Percentiles rank a stretch among this genome's conserved stretches.
phyloP scores from a whole-genome alignment of 345 rosid genomes.

The Arabidopsis thaliana region TAIR10.1 NC_003076.8:5072001-5072500 shows the following conservation, averaged over 20 bases:
- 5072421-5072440: slow-evolving; percentile 49
- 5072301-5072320: slow-evolving; percentile 56
- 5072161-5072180: slow-evolving; percentile 47
- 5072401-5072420: slow-evolving; percentile 47
- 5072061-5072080: slow-evolving; percentile 3
- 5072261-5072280: slow-evolving; percentile 43
- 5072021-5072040: slow-evolving; percentile 8
- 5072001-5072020: slow-evolving; percentile 33
- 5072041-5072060: slow-evolving; percentile 23
- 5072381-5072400: slow-evolving; percentile 41
- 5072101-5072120: slow-evolving; percentile 46
- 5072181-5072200: slow-evolving; percentile 37
- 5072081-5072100: slow-evolving; percentile 25
- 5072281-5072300: slow-evolving; percentile 42
- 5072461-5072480: not conserved
- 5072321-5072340: slow-evolving; percentile 46
- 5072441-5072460: slow-evolving; percentile 34
- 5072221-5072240: slow-evolving; percentile 31
- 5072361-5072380: slow-evolving; percentile 26
- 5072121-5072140: slow-evolving; percentile 31
- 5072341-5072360: slow-evolving; percentile 39
- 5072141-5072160: slow-evolving; percentile 44
- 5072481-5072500: slow-evolving; percentile 40
- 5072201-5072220: slow-evolving; percentile 47
- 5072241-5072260: slow-evolving; percentile 44